phyloP scores from a whole-genome alignment of 192 early-diverging fungal genomes.

The Podila minutissima region DNA sequence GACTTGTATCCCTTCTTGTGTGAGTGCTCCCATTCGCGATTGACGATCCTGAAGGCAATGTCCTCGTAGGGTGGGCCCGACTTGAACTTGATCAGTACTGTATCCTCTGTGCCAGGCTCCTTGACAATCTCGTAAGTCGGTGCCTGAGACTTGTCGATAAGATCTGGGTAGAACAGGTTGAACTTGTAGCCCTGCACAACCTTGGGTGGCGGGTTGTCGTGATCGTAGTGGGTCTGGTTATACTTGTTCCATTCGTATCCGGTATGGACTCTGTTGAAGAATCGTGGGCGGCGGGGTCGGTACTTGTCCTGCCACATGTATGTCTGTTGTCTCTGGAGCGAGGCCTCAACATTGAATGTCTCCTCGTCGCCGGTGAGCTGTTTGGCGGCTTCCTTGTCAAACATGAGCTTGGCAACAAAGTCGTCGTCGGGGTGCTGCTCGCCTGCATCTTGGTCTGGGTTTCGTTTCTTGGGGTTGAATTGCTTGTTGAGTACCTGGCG shows the following conservation, averaged over 20 bases:
- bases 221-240: constrained; percentile 98
- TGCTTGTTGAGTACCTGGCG: constrained; percentile 61
- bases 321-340: constrained; percentile 66
- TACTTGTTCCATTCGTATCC: constrained; percentile 99
- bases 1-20: constrained; percentile 89
- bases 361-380: constrained; percentile 84
- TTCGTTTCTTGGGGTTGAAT: constrained; percentile 62
- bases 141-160: constrained; percentile 91
- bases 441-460: constrained; percentile 16
- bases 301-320: constrained; percentile 96
- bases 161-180: constrained; percentile 98
- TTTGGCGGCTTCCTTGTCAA: constrained; percentile 76
- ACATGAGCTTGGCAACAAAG: constrained; percentile 63
- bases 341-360: constrained; percentile 80
- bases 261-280: constrained; percentile 96
- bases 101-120: constrained; percentile 80
- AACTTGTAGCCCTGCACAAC: constrained; percentile 97
- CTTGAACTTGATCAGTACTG: constrained; percentile 86
- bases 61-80: constrained; percentile 99
- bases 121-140: constrained; percentile 89
- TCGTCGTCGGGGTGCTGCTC: constrained; percentile 54
- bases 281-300: constrained; percentile 93
- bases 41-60: constrained; percentile 96
- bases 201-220: constrained; percentile 98
- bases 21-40: constrained; percentile 94